Evolutionary conservation across 164 flowering plant genomes (phyloP).

Genomic region (Vitis amurensis): DNA sequence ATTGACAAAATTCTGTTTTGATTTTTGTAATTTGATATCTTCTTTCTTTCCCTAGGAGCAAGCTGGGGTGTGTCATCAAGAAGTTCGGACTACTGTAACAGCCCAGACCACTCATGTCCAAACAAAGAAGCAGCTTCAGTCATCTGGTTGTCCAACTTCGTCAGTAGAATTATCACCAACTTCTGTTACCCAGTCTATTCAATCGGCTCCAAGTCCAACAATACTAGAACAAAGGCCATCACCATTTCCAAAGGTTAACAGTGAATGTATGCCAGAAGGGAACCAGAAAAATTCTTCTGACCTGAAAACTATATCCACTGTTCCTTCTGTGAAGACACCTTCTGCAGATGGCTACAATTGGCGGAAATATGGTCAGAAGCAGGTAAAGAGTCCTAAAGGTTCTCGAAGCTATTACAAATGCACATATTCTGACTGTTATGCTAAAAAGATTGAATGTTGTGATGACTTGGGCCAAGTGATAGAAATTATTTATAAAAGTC

Average conservation of each 20-base stretch:
- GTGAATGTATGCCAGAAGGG: constrained; percentile 19
- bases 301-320: constrained; percentile 21
- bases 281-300: constrained; percentile 26
- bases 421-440: constrained; percentile 61
- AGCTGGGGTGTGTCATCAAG: constrained; percentile 31
- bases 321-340: constrained; percentile 34
- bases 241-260: constrained; percentile 10
- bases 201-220: constrained; percentile 32
- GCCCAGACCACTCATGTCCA: constrained; percentile 30
- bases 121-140: constrained; percentile 25
- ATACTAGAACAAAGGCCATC: constrained; percentile 25
- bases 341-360: constrained; percentile 78
- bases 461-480: constrained; percentile 47
- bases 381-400: constrained; percentile 73
- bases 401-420: constrained; percentile 86
- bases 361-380: constrained; percentile 97
- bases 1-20: background rate
- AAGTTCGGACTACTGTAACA: constrained; percentile 31
- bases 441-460: constrained; percentile 77
- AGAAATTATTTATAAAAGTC: constrained; percentile 67
- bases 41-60: constrained; percentile 26
- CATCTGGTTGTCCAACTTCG: constrained; percentile 24
- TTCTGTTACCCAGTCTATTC: constrained; percentile 37
- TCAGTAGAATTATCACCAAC: constrained; percentile 37
- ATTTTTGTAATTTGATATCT: background rate